Evolutionary conservation across 2,329 filamentous ascomycete species (phyloP), one percentile per base, ranked within the genome.

Genomic region (Talaromyces sp.): DNA sequence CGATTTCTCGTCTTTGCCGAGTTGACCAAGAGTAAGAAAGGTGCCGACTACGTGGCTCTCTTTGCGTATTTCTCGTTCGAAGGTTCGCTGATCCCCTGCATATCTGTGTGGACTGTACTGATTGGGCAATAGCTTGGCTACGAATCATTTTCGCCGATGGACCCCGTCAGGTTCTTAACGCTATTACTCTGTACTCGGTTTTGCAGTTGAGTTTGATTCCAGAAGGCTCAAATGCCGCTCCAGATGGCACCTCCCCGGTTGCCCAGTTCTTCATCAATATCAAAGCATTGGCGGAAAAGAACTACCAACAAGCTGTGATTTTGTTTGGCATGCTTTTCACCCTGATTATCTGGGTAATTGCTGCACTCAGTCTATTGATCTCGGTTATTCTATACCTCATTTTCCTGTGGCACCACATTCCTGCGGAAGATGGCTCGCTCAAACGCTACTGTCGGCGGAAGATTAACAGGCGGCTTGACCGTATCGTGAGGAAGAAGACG

Each of bases 301-400:
- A 96, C 73, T 87, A 86, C 63, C 86, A 88, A 65, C 91, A 96
- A 74, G 90, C 90, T 1, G 78, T 95, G 62, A 89, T 97, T 66
- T 81, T 98, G 56, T 90, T 87, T 43, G 88, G 91, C 75, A 98
- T 98, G 95, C 78, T 92, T 64, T 98, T 96, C 77, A 97, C 93
- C 3, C 75, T 96, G 24, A 73, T 97, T 58, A 86, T 98, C 67
- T 98, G 93, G 93, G 82, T 92, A 14, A 87, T 98, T 67, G 89
- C 89, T 0, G 84, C 89, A 6, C 71, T 98, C 58, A 82, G 79
- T 60, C 81, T 98, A 56, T 78, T 93, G n/a, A 71, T 90, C 10
- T 91, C 90, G 0, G 79, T 87, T 24, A 68, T 96, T 1, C 86
- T 96, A 62, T 98, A 96, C 75, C 75, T 96, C 41, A 85, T 91